Evolutionary conservation across 108 stramenopile species (phyloP).

Genomic region (Aureococcus anophagefferens): DNA sequence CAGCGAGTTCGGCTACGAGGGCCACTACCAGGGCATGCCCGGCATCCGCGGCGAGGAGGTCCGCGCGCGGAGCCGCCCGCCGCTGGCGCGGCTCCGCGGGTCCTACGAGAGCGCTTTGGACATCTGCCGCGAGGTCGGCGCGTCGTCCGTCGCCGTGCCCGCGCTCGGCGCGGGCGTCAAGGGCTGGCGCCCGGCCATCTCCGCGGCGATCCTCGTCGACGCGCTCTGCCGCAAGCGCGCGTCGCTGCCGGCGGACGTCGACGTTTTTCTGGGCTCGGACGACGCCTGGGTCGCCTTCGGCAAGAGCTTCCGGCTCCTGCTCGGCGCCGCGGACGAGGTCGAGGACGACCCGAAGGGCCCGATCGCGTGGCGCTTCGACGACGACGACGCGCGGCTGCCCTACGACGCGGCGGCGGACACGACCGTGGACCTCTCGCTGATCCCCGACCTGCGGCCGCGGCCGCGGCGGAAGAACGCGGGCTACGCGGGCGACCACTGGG

Average conservation of each 20-base stretch:
- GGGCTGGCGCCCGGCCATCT: background rate
- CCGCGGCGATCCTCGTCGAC: background rate
- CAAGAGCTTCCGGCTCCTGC: background rate
- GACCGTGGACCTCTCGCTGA: background rate
- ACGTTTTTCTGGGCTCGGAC: background rate
- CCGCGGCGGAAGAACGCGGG: background rate
- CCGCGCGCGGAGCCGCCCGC: background rate
- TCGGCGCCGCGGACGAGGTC: background rate
- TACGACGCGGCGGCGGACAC: too few relatives aligned
- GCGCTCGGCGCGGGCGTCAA: background rate
- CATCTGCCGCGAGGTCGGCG: background rate
- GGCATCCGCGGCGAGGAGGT: background rate
- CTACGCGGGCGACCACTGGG: background rate
- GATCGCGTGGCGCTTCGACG: background rate
- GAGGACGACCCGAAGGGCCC: background rate
- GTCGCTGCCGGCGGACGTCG: background rate
- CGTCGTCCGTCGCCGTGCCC: background rate
- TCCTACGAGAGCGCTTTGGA: background rate
- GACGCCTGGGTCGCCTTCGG: background rate
- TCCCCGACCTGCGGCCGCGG: background rate
- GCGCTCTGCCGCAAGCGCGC: background rate
- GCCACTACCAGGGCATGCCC: background rate
- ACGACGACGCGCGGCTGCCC: too few relatives aligned
- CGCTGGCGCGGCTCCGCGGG: background rate
- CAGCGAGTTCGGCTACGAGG: background rate